A percentile compares a stretch with the other conserved stretches of the same genome.
These are phyloP conservation scores for Chlamydomonas incerta DNA, from an alignment of 139 green algal genomes.

Conservation along the genomic window DNA sequence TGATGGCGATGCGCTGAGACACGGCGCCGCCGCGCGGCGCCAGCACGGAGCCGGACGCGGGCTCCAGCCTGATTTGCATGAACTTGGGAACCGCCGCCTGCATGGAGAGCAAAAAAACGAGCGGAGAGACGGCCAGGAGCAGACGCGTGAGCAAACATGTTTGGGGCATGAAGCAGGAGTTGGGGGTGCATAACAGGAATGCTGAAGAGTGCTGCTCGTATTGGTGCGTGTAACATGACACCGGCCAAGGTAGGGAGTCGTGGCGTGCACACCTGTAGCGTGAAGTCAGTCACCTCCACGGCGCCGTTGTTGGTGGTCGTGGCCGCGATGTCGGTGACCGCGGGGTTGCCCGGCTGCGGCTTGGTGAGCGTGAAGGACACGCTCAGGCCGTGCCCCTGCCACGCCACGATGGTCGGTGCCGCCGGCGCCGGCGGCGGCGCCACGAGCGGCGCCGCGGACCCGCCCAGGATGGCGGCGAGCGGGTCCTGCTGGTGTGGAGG, in stretches of 20 bases:
- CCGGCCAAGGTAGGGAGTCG: too few relatives aligned
- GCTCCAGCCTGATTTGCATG: slow-evolving; percentile 82
- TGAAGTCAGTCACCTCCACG: slow-evolving; percentile 79
- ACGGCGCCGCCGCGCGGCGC: slow-evolving; percentile 51
- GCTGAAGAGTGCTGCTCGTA: too few relatives aligned
- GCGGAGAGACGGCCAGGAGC: not conserved
- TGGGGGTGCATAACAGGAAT: too few relatives aligned
- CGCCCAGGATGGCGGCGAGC: not conserved
- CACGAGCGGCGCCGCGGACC: not conserved
- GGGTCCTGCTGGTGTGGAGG: slow-evolving; percentile 6
- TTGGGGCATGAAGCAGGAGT: not conserved
- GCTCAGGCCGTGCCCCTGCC: slow-evolving; percentile 71
- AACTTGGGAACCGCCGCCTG: slow-evolving; percentile 96
- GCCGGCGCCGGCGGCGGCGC: slow-evolving; percentile 13
- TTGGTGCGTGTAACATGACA: too few relatives aligned
- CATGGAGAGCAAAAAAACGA: slow-evolving; percentile 3
- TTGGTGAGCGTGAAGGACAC: slow-evolving; percentile 79
- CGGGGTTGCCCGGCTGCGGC: slow-evolving; percentile 41
- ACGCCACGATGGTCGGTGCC: slow-evolving; percentile 66
- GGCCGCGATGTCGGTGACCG: slow-evolving; percentile 71
- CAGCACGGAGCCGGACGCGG: slow-evolving; percentile 71
- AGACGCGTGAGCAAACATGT: not conserved
- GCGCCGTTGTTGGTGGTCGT: slow-evolving; percentile 75
- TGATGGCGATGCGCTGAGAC: slow-evolving; percentile 84
- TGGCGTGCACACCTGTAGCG: slow-evolving; percentile 88